Base-by-base conservation (phyloP, 345 rosid genomes). In the Odontarrhena argentea region DNA sequence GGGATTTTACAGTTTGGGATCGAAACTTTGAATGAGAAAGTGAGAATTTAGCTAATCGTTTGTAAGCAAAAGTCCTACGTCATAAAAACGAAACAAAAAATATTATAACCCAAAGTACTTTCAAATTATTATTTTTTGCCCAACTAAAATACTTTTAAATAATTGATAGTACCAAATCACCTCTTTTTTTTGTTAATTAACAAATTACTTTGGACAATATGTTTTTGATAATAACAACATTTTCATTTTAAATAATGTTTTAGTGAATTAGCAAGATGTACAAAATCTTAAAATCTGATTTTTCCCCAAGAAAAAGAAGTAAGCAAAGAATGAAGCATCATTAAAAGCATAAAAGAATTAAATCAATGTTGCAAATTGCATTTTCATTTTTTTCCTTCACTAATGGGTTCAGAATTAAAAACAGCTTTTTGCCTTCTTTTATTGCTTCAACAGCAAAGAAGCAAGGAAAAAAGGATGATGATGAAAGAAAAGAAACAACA, bases 401-500 rank as follows among this genome's bases (percentile, higher is more conserved):
- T 11, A 3, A 58, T 58, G 22, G 18, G 48, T 40, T 41, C 60
- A 55, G 48, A 58, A 58, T 25, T 22, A 12, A 58, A 58, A 58
- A 42, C 63, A 58, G 49, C 63, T 58, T 58, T 18, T 58, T 7
- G 36, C 22, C 34, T 58, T 41, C 34, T 36, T 56, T 38, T 54
- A 34, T 13, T 14, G 58, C 12, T 14, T 34, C 45, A 43, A 55
- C n/a, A 55, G 14, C 60, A 55, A 55, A 36, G 60, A 55, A 37
- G 32, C 60, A 55, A 37, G 18, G 30, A 55, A 55, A 37, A 18
- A 8, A 55, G 14, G 45, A 37, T 36, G 42, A 34, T 25, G 35
- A 26, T 38, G 66, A 51, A 42, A 10, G 9, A 43, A 43, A 14
- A 45, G 62, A 65, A 67, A 73, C 63, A 67, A 73, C 77, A 66